Conservation (phyloP, 139 green algal species). For the Haematococcus lacustris region DNA sequence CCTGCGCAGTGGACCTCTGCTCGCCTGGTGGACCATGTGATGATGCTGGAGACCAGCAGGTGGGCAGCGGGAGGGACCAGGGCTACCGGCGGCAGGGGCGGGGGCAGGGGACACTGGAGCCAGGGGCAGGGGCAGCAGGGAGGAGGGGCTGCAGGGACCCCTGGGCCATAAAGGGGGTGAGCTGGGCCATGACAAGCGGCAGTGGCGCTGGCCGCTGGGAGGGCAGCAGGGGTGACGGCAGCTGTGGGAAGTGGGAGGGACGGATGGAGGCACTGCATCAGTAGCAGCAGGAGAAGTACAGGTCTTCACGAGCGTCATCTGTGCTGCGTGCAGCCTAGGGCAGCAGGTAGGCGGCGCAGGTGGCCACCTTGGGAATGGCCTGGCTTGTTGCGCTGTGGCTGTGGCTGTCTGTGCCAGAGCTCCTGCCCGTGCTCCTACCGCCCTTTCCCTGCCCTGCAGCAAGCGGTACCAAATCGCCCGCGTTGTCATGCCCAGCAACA, state of each 20-base stretch:
- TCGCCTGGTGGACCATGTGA: slow-evolving; percentile 65
- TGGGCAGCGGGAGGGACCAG: slow-evolving; percentile 9
- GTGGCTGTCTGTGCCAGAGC: background rate
- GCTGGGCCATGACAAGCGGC: too few species aligned
- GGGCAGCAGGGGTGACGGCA: background rate
- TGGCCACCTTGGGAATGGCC: background rate
- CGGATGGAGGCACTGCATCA: too few species aligned
- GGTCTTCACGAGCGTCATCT: background rate
- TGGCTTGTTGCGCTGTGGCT: background rate
- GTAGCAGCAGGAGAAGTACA: background rate
- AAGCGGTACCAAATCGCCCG: slow-evolving; percentile 1
- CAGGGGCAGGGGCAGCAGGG: background rate
- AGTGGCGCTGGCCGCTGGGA: background rate
- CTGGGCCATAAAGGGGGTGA: too few species aligned
- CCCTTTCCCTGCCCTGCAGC: background rate
- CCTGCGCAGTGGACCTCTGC: slow-evolving; percentile 80
- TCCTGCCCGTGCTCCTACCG: background rate
- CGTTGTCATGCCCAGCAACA: background rate
- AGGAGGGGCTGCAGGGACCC: background rate
- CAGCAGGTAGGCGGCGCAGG: background rate
- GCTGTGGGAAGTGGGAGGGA: background rate
- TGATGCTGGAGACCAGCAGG: slow-evolving; percentile 81
- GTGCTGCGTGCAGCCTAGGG: background rate
- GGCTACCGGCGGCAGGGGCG: background rate
- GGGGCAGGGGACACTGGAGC: background rate